A percentile compares a stretch with the other conserved stretches of the same genome.
Conservation (phyloP, 176 grass and related monocot species). For the Hordeum vulgare region DNA sequence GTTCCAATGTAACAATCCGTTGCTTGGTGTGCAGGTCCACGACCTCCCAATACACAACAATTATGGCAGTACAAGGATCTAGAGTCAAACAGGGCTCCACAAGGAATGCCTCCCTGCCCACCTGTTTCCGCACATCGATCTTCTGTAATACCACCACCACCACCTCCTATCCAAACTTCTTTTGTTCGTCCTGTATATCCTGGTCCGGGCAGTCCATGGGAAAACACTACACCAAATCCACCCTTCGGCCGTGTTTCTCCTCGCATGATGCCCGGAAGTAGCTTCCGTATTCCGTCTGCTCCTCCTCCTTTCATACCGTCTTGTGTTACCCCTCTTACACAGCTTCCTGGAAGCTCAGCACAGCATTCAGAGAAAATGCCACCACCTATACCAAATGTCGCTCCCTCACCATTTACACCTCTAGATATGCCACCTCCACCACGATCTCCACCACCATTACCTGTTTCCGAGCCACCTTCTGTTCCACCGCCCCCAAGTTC, state of each 20-base stretch:
- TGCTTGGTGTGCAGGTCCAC: slow-evolving; percentile 45
- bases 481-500: slow-evolving; percentile 71
- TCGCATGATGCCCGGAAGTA: slow-evolving; percentile 54
- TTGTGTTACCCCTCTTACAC: slow-evolving; percentile 55
- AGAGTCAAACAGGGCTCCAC: slow-evolving; percentile 49
- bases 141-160: slow-evolving; percentile 67
- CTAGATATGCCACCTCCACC: slow-evolving; percentile 44
- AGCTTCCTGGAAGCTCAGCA: slow-evolving; percentile 39
- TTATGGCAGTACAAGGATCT: slow-evolving; percentile 47
- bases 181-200: slow-evolving; percentile 63
- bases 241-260: slow-evolving; percentile 53
- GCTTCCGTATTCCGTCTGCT: slow-evolving; percentile 43
- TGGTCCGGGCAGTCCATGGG: slow-evolving; percentile 63
- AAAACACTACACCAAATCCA: slow-evolving; percentile 53
- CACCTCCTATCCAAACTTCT: slow-evolving; percentile 61
- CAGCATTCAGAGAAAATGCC: slow-evolving; percentile 61
- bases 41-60: slow-evolving; percentile 34
- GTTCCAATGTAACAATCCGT: slow-evolving; percentile 21
- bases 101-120: slow-evolving; percentile 33
- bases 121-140: slow-evolving; percentile 37
- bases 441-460: slow-evolving; percentile 48
- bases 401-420: slow-evolving; percentile 31
- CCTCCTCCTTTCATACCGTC: slow-evolving; percentile 78
- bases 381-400: slow-evolving; percentile 44
- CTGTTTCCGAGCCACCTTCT: slow-evolving; percentile 59